phyloP scores from a whole-genome alignment of 208 protist genomes.

The Crithidia fasciculata region DNA sequence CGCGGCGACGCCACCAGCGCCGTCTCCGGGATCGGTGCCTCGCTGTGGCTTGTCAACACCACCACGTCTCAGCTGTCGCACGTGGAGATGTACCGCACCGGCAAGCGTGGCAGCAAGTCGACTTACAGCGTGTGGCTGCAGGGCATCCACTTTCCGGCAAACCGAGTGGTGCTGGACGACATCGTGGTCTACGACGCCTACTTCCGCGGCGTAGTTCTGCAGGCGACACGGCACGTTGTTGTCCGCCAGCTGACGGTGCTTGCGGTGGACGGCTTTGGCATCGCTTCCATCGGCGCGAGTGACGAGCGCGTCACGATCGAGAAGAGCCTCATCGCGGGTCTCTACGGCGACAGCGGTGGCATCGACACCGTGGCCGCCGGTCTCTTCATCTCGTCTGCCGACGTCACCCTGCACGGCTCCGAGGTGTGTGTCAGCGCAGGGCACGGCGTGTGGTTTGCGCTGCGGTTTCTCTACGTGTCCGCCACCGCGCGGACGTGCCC shows the following conservation, averaged over 20 bases:
- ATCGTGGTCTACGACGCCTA: conserved; percentile 40
- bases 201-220: conserved; percentile 43
- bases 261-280: conserved; percentile 34
- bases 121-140: conserved; percentile 41
- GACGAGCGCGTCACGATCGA: conserved; percentile 24
- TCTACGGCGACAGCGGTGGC: conserved; percentile 28
- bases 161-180: conserved; percentile 26
- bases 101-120: conserved; percentile 37
- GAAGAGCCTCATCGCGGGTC: conserved; percentile 21
- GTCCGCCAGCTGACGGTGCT: conserved; percentile 24
- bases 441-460: conserved; percentile 46
- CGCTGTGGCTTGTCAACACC: conserved; percentile 18
- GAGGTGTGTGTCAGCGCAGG: conserved; percentile 32
- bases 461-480: conserved; percentile 34
- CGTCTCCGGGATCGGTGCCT: conserved; percentile 33
- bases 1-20: conserved; percentile 47
- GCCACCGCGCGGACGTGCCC: conserved; percentile 33
- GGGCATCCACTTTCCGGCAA: conserved; percentile 14
- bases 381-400: conserved; percentile 34
- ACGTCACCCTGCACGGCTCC: conserved; percentile 28
- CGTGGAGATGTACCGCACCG: conserved; percentile 49
- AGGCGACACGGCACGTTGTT: conserved; percentile 36
- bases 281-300: conserved; percentile 36
- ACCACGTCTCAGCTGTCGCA: conserved; percentile 26
- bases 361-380: conserved; percentile 34